Evolutionary conservation across 2,329 filamentous ascomycete species (phyloP), one percentile per base, ranked within the genome.

Genomic region (Zymoseptoria brevis): DNA sequence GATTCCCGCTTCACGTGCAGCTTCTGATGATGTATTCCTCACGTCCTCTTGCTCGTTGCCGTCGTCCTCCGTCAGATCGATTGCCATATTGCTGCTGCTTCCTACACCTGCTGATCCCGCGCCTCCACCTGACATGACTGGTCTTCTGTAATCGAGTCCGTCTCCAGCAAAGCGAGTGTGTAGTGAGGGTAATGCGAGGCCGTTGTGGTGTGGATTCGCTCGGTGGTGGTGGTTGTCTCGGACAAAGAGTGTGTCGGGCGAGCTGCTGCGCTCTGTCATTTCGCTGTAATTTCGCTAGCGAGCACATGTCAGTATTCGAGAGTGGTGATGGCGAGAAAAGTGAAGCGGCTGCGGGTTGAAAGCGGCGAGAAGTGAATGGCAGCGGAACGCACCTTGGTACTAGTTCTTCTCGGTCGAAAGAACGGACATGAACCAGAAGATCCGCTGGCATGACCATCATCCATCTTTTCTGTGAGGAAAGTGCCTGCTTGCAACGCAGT

Each of bases 71-170:
- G 75, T 77, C 50, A 76, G 68, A 61, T 77, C 73, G 54, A 77
- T 74, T 3, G 75, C 63, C 30, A 58, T 50, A 13, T 53, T 54
- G 13, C 30, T 54, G 24, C 30, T 52, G 24, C 53, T 48, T 49
- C 54, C 26, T 8, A n/a, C 54, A 48, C 21, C 30, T 55, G 54
- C 16, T 22, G 57, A 45, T 55, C 59, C 58, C 19, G 48, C 30
- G 21, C 52, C 41, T 50, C 54, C 59, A 30, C 59, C 48, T 41
- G 72, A 75, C 72, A 76, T 74, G 16, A 75, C 71, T 1, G 83
- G 83, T 60, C 80, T 75, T 60, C 82, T 75, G 62, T 76, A 81
- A 62, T 85, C 83, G 51, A 77, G 73, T 3, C 82, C 81, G 72
- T 83, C 80, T n/a, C 81, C 79, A 13, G 74, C 69, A 63, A 72